These are phyloP conservation scores for Annulohypoxylon maeteangense DNA, from an alignment of 495 filamentous ascomycete genomes.

Conservation along the genomic window DNA sequence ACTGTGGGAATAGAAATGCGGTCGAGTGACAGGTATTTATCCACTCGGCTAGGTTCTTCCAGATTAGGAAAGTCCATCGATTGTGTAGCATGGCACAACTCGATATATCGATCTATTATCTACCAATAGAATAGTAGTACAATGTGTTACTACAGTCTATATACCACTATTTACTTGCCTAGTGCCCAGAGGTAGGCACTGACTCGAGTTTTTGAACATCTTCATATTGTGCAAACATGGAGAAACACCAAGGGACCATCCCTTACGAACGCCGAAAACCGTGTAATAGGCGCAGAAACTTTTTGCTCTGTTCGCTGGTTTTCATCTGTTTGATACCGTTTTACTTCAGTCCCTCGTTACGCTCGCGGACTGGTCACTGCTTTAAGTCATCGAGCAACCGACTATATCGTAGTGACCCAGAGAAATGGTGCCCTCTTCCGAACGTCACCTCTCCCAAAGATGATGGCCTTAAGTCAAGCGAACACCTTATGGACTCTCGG, in stretches of 20 bases:
- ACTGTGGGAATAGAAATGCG: background rate
- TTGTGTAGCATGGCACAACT: background rate
- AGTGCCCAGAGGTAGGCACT: no score
- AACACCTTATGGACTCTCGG: conserved; percentile 25
- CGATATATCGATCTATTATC: background rate
- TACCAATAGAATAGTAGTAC: conserved; percentile 3
- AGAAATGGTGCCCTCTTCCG: conserved; percentile 30
- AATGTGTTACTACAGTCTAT: no score
- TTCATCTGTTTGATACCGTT: conserved; percentile 21
- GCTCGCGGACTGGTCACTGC: conserved; percentile 1
- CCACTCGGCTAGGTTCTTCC: conserved; percentile 18
- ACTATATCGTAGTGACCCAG: background rate
- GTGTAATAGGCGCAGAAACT: background rate
- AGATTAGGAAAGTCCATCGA: conserved; percentile 10
- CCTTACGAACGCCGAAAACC: background rate
- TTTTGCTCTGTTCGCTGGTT: conserved; percentile 14
- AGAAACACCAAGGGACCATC: conserved; percentile 13
- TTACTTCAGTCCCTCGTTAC: conserved; percentile 11
- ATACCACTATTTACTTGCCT: background rate
- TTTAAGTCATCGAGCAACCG: background rate
- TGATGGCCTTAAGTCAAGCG: conserved; percentile 23
- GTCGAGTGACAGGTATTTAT: background rate
- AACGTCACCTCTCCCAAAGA: conserved; percentile 14
- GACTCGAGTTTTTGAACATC: background rate
- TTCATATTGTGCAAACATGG: conserved; percentile 9